Evolutionary conservation across 164 flowering plant genomes (phyloP), one percentile per base, ranked within the genome.

Genomic region (Euptelea pleiosperma): DNA sequence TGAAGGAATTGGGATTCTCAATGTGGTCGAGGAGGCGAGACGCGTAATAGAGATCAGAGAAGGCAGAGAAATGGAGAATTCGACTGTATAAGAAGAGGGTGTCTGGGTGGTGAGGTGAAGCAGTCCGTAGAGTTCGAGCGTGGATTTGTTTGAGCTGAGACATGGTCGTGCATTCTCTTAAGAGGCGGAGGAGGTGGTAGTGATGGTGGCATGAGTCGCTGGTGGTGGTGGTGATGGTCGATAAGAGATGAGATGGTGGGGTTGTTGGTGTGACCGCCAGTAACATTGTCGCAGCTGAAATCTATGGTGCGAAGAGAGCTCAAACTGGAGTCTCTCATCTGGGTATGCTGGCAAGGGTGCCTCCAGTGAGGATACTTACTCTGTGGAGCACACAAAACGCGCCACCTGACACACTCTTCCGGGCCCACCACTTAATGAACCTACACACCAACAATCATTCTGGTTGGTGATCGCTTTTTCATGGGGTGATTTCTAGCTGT

Each of bases 231-330:
- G 34, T 46, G 15, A 34, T 21, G 52, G 2, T 7, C 0, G 14
- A 25, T 75, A 47, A 64, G 60, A 42, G 61, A 59, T 40, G 70
- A 40, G 44, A 6, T 50, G 42, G 14, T 61, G 57, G 66, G 33
- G 19, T 40, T 35, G 47, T 51, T 48, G 55, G 55, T 45, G 61
- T 18, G 29, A 33, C 11, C 31, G 37, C 51, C 30, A 33, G 18
- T 4, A 33, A 33, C 52, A 62, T 42, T 59, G 96, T 95, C 58
- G 87, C 89, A 8, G 93, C 96, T 7, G 96, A 92, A 53, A 78
- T 89, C 2, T 89, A 71, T 59, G 96, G 85, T 39, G 92, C 96
- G 28, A 80, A 86, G 53, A 77, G 88, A 67, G 92, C 96, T 50
- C 84, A 89, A 55, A 75, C 78, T 22, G 7, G 84, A 14, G 88